Evolutionary conservation across 2,329 filamentous ascomycete genomes (phyloP).

Genomic region (Aureobasidium sp.): DNA sequence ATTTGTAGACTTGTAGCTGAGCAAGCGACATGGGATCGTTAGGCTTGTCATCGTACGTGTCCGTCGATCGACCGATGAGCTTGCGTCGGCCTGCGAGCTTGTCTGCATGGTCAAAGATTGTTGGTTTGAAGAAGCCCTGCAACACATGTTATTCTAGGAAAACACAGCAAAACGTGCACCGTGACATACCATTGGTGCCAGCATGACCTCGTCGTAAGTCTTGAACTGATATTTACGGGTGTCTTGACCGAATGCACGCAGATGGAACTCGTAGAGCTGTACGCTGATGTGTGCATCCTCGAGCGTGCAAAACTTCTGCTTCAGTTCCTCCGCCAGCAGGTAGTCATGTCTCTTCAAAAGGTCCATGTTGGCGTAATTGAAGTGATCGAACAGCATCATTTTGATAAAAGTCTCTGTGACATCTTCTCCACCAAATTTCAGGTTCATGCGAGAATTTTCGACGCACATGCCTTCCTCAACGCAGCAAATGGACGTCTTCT

Average conservation of each 20-base stretch:
- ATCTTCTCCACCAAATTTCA: slow-evolving; percentile 89
- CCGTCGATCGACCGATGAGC: slow-evolving; percentile 78
- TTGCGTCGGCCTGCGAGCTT: slow-evolving; percentile 76
- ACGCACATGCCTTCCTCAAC: slow-evolving; percentile 94
- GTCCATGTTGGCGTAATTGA: slow-evolving; percentile 93
- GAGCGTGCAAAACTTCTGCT: slow-evolving; percentile 87
- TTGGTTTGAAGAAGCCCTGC: slow-evolving; percentile 76
- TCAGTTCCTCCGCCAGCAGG: slow-evolving; percentile 86
- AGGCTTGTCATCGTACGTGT: slow-evolving; percentile 85
- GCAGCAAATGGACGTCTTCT: slow-evolving; percentile 95
- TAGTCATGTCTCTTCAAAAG: slow-evolving; percentile 85
- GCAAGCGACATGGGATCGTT: slow-evolving; percentile 85
- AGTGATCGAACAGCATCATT: slow-evolving; percentile 96
- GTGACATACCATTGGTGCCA: slow-evolving; percentile 67
- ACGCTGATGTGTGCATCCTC: slow-evolving; percentile 83
- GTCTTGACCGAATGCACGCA: slow-evolving; percentile 78
- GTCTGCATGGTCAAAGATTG: slow-evolving; percentile 71
- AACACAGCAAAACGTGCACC: too few species aligned
- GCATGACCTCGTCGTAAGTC: slow-evolving; percentile 89
- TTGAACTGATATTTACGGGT: slow-evolving; percentile 94
- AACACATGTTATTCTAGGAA: too few species aligned
- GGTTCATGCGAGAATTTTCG: slow-evolving; percentile 87
- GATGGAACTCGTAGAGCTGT: slow-evolving; percentile 80
- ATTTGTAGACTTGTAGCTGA: slow-evolving; percentile 59
- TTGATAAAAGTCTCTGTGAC: slow-evolving; percentile 92